Percentiles rank a stretch among this genome's conserved stretches.
phyloP scores from a whole-genome alignment of 768 basidiomycete species.

The Chlorophyllum brunneum region DNA sequence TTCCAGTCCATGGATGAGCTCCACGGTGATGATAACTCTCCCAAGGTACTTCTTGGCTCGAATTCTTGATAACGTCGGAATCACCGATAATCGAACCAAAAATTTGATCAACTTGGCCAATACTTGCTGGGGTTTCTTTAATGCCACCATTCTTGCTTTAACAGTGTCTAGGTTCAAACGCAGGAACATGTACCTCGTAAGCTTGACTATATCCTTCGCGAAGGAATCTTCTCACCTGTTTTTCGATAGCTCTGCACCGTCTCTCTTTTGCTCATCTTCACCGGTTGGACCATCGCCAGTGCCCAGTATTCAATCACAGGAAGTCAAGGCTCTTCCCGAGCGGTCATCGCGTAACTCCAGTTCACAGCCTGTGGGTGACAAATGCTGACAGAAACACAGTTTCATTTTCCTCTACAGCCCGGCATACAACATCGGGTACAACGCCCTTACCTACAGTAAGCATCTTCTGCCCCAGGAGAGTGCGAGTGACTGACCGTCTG shows the following conservation, averaged over 20 bases:
- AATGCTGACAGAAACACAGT: constrained; percentile 21
- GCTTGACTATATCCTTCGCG: constrained; percentile 11
- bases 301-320: constrained; percentile 39
- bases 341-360: constrained; percentile 43
- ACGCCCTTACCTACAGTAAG: constrained; percentile 53
- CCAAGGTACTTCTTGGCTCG: constrained; percentile 49
- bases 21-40: neutral
- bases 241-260: constrained; percentile 37
- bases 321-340: constrained; percentile 40
- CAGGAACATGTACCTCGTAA: constrained; percentile 45
- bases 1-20: neutral
- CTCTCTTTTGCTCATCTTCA: constrained; percentile 43
- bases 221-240: neutral
- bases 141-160: constrained; percentile 47
- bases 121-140: constrained; percentile 53
- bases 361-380: neutral
- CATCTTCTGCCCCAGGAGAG: neutral
- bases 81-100: constrained; percentile 45
- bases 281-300: constrained; percentile 53
- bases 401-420: constrained; percentile 58
- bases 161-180: constrained; percentile 44
- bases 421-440: constrained; percentile 52
- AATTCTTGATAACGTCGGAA: constrained; percentile 50
- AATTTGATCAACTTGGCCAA: constrained; percentile 54
- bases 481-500: neutral